phyloP scores from a whole-genome alignment of 2,329 filamentous ascomycete genomes.

The Neopestalotiopsis sp. region DNA sequence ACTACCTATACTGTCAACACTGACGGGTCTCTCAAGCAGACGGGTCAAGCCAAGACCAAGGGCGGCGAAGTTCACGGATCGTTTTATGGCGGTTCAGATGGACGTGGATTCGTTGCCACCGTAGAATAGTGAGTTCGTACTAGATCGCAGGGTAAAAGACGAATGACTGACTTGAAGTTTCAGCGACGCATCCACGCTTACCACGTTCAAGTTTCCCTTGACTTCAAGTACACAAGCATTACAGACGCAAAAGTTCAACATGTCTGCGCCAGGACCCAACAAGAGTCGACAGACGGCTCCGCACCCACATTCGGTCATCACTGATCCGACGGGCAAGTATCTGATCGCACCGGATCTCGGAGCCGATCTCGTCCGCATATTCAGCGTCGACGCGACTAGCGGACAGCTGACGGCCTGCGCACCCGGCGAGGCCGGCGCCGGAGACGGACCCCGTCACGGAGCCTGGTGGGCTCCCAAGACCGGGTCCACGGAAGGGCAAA shows the following conservation, averaged over 20 bases:
- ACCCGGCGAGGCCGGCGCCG: conserved; percentile 45
- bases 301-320: conserved; percentile 59
- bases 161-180: neutral
- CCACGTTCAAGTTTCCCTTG: conserved; percentile 48
- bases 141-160: neutral
- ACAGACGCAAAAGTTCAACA: conserved; percentile 46
- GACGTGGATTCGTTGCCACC: conserved; percentile 46
- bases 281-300: conserved; percentile 56
- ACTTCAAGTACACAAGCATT: conserved; percentile 32
- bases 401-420: conserved; percentile 52
- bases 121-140: conserved; percentile 46
- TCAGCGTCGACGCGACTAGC: conserved; percentile 49
- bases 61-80: conserved; percentile 47
- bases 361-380: conserved; percentile 59
- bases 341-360: conserved; percentile 59
- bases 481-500: conserved; percentile 32
- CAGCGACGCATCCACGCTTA: conserved; percentile 48
- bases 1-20: conserved; percentile 39
- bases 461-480: conserved; percentile 49
- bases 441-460: conserved; percentile 59
- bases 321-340: conserved; percentile 53
- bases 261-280: conserved; percentile 47
- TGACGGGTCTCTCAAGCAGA: conserved; percentile 37
- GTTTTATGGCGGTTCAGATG: conserved; percentile 43
- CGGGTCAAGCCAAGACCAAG: conserved; percentile 35